phyloP scores from a whole-genome alignment of 78 protist genomes.

The Isochrysis galbana region DNA sequence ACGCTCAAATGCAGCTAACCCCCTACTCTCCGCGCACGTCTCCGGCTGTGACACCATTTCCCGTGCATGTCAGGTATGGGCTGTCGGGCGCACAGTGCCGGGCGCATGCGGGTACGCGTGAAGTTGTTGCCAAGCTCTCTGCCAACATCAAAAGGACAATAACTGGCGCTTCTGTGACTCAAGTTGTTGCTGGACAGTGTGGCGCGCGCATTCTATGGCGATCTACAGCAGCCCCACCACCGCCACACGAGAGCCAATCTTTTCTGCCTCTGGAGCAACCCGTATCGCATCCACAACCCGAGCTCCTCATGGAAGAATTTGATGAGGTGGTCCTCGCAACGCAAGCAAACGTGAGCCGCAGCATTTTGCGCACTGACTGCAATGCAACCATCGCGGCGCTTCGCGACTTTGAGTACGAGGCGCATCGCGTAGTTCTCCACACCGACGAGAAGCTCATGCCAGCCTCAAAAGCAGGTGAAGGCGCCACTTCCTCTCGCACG shows the following conservation, averaged over 20 bases:
- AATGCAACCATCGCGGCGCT: neutral
- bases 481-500: no score
- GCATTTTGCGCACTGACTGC: neutral
- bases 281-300: no score
- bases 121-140: neutral
- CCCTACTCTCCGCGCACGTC: no score
- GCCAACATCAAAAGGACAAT: neutral
- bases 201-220: neutral
- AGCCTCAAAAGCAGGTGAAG: no score
- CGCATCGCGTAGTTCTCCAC: neutral
- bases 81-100: slow-evolving; percentile 34
- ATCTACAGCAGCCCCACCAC: neutral
- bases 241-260: neutral
- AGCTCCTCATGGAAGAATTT: no score
- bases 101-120: slow-evolving; percentile 19
- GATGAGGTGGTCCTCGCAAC: slow-evolving; percentile 33
- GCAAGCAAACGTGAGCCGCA: neutral
- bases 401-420: neutral
- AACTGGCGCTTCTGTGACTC: neutral
- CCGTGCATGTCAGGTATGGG: neutral
- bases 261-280: no score
- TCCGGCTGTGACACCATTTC: no score
- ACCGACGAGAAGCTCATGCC: slow-evolving; percentile 30
- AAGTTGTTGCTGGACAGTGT: neutral
- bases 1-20: no score